phyloP scores from a whole-genome alignment of 2,329 filamentous ascomycete genomes.

The Cordyceps sp. region DNA sequence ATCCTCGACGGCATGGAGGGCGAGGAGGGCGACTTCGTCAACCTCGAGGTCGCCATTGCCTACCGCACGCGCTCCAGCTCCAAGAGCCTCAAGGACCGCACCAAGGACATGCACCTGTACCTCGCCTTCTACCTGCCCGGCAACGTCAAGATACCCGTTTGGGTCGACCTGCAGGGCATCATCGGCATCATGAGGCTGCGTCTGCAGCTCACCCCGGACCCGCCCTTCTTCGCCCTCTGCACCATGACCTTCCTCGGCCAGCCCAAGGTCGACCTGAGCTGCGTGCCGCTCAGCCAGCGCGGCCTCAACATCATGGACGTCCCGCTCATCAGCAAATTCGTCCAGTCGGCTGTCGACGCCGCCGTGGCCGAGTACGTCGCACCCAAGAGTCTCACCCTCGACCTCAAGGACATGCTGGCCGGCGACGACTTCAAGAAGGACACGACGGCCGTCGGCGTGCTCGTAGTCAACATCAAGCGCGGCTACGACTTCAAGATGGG shows the following conservation, averaged over 20 bases:
- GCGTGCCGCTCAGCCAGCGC: conserved; percentile 51
- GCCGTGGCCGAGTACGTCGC: conserved; percentile 62
- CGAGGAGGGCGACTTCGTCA: conserved; percentile 64
- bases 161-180: conserved; percentile 58
- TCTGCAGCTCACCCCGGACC: conserved; percentile 59
- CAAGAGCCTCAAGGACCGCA: conserved; percentile 49
- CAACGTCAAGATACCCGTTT: conserved; percentile 41
- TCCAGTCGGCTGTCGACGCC: conserved; percentile 57
- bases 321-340: conserved; percentile 57
- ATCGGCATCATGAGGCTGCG: conserved; percentile 54
- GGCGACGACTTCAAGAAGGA: conserved; percentile 71
- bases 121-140: conserved; percentile 53
- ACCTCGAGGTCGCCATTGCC: conserved; percentile 58
- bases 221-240: conserved; percentile 60
- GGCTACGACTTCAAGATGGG: conserved; percentile 58
- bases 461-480: conserved; percentile 49
- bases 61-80: conserved; percentile 48
- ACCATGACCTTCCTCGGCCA: conserved; percentile 62
- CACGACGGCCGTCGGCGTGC: conserved; percentile 43
- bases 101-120: conserved; percentile 48
- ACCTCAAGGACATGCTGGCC: conserved; percentile 61
- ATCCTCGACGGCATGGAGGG: conserved; percentile 51
- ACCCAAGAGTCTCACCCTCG: conserved; percentile 56
- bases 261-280: conserved; percentile 54
- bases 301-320: conserved; percentile 61